Evolutionary conservation across 2,329 filamentous ascomycete genomes (phyloP).

Genomic region (Alternaria infectoria): DNA sequence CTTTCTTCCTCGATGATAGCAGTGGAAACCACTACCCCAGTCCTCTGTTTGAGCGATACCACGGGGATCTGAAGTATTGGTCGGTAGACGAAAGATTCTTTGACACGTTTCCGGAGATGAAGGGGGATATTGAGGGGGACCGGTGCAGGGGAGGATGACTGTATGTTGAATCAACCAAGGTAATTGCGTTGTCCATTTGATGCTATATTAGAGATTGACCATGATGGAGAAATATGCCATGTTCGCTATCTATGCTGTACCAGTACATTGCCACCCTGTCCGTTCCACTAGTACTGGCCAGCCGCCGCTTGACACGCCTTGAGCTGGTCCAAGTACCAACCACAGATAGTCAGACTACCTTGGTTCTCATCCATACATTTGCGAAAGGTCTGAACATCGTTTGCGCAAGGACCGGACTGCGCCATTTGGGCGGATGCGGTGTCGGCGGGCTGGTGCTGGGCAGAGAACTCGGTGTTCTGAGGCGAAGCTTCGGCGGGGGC

Average conservation of each 20-base stretch:
- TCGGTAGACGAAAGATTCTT: constrained; percentile 34
- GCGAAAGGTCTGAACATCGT: constrained; percentile 83
- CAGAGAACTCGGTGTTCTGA: constrained; percentile 40
- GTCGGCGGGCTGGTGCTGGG: constrained; percentile 29
- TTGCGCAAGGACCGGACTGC: constrained; percentile 64
- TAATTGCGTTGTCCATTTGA: neutral
- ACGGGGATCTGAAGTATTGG: constrained; percentile 37
- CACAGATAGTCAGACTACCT: constrained; percentile 94
- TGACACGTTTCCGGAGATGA: constrained; percentile 38
- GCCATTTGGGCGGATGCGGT: constrained; percentile 51
- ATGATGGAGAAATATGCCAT: neutral
- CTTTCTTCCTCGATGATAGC: constrained; percentile 34
- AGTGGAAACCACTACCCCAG: constrained; percentile 22
- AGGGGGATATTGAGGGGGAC: constrained; percentile 40
- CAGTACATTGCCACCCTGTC: neutral
- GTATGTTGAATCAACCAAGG: neutral
- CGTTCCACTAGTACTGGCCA: constrained; percentile 52
- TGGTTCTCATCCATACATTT: constrained; percentile 95
- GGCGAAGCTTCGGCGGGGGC: constrained; percentile 58
- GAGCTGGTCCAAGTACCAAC: constrained; percentile 97
- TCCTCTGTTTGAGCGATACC: constrained; percentile 41
- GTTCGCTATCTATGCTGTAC: constrained; percentile 2
- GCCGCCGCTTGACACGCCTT: constrained; percentile 59
- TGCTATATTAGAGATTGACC: neutral
- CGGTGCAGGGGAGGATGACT: constrained; percentile 6